Evolutionary conservation across 2,329 filamentous ascomycete species (phyloP).

Genomic region (Mollisiaceae sp.): DNA sequence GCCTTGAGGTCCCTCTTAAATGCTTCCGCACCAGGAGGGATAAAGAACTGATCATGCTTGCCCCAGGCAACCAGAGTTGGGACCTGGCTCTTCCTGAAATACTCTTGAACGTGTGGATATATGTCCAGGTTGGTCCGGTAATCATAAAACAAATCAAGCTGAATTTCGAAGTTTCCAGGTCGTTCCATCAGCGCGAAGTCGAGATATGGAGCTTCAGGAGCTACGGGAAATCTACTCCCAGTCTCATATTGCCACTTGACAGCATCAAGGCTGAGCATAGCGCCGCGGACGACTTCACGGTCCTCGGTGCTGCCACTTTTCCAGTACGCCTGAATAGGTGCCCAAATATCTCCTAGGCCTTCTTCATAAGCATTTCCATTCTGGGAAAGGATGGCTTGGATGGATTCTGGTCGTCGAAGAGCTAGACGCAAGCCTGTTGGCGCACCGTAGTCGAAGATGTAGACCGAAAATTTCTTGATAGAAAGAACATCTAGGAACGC

Average conservation of each 20-base stretch:
- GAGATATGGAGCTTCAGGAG: slow-evolving; percentile 45
- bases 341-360: slow-evolving; percentile 51
- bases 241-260: slow-evolving; percentile 36
- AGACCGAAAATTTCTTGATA: slow-evolving; percentile 56
- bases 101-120: slow-evolving; percentile 62
- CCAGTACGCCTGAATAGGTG: slow-evolving; percentile 33
- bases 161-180: slow-evolving; percentile 55
- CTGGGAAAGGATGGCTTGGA: slow-evolving; percentile 60
- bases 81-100: slow-evolving; percentile 54
- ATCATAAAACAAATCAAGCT: slow-evolving; percentile 62
- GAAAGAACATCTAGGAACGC: slow-evolving; percentile 55
- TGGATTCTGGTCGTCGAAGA: slow-evolving; percentile 50
- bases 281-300: slow-evolving; percentile 22
- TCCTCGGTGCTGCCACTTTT: slow-evolving; percentile 17
- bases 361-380: slow-evolving; percentile 67
- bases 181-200: slow-evolving; percentile 58
- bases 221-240: slow-evolving; percentile 26
- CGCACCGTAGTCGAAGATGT: slow-evolving; percentile 68
- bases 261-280: slow-evolving; percentile 29
- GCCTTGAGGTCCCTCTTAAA: slow-evolving; percentile 54
- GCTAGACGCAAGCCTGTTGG: slow-evolving; percentile 60
- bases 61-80: slow-evolving; percentile 65
- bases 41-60: slow-evolving; percentile 58
- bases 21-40: slow-evolving; percentile 57
- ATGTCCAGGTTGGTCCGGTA: slow-evolving; percentile 59